A percentile compares a stretch with the other conserved stretches of the same genome.
These are phyloP conservation scores for Cytospora paraplurivora DNA, from an alignment of 2,329 filamentous ascomycete genomes.

Conservation along the genomic window DNA sequence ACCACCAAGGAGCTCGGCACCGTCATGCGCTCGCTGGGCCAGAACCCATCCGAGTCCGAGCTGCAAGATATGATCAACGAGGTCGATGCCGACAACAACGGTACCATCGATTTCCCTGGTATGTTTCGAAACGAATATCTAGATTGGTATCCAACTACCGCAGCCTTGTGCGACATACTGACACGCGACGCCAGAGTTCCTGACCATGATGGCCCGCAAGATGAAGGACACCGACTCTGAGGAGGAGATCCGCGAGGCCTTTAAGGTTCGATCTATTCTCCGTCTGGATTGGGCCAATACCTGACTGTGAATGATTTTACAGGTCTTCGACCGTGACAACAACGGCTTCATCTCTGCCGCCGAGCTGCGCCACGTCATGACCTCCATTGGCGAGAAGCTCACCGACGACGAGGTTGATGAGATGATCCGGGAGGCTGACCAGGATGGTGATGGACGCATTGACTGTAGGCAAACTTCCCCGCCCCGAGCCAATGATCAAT, in stretches of 20 bases:
- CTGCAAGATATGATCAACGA: constrained; percentile 95
- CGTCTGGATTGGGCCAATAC: constrained; percentile 2
- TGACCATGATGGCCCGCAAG: constrained; percentile 93
- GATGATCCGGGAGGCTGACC: constrained; percentile 90
- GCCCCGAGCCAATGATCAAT: neutral
- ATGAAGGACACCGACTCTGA: constrained; percentile 94
- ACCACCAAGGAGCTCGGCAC: constrained; percentile 89
- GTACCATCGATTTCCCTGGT: constrained; percentile 91
- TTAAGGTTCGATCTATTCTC: constrained; percentile 62
- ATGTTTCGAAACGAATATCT: constrained; percentile 38
- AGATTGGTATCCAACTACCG: neutral
- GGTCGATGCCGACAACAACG: constrained; percentile 90
- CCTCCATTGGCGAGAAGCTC: constrained; percentile 87
- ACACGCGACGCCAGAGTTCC: constrained; percentile 63
- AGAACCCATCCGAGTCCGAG: constrained; percentile 88
- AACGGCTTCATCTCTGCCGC: constrained; percentile 90
- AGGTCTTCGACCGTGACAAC: constrained; percentile 86
- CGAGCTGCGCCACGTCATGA: constrained; percentile 89
- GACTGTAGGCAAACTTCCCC: constrained; percentile 66
- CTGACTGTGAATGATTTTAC: constrained; percentile 30
- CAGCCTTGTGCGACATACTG: constrained; percentile 18
- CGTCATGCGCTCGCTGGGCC: constrained; percentile 86
- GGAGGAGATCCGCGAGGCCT: constrained; percentile 86
- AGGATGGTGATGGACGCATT: constrained; percentile 85
- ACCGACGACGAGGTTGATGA: constrained; percentile 89